These are phyloP conservation scores for Fraxinus greggii DNA, from an alignment of 305 asterid species.

Conservation along the genomic window DNA sequence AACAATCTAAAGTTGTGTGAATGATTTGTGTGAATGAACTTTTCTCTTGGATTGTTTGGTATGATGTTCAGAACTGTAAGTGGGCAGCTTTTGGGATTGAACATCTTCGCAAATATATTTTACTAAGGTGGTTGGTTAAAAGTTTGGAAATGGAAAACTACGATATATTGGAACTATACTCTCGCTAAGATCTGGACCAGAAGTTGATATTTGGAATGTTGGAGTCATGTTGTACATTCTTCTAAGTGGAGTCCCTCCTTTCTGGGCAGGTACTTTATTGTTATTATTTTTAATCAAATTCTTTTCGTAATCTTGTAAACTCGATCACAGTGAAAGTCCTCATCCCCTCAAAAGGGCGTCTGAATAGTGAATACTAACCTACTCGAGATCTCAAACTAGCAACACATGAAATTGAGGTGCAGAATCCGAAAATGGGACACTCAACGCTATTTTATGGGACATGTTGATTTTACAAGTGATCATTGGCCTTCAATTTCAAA, in stretches of 20 bases:
- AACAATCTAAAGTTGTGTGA: too few relatives aligned
- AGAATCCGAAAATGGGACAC: conserved; percentile 82
- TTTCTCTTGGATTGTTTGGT: too few relatives aligned
- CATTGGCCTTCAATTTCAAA: conserved; percentile 83
- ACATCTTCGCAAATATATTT: too few relatives aligned
- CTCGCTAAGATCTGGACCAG: conserved; percentile 81
- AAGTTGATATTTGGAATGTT: conserved; percentile 83
- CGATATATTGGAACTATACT: too few relatives aligned
- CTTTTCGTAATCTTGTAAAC: background rate
- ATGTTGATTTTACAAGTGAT: conserved; percentile 68
- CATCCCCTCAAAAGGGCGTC: background rate
- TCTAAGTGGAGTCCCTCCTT: conserved; percentile 90
- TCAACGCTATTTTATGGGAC: conserved; percentile 72
- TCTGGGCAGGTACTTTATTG: conserved; percentile 68
- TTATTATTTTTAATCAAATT: background rate
- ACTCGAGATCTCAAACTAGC: background rate
- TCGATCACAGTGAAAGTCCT: background rate
- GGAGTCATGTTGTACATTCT: conserved; percentile 87
- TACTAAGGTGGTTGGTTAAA: too few relatives aligned
- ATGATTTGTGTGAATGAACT: too few relatives aligned
- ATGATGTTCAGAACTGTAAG: too few relatives aligned
- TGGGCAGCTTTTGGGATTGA: too few relatives aligned
- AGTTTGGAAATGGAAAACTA: too few relatives aligned
- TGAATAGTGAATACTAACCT: background rate
- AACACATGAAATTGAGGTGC: conserved; percentile 8